These are phyloP conservation scores for Mortierella claussenii DNA, from an alignment of 192 early-diverging fungal genomes.

Conservation along the genomic window DNA sequence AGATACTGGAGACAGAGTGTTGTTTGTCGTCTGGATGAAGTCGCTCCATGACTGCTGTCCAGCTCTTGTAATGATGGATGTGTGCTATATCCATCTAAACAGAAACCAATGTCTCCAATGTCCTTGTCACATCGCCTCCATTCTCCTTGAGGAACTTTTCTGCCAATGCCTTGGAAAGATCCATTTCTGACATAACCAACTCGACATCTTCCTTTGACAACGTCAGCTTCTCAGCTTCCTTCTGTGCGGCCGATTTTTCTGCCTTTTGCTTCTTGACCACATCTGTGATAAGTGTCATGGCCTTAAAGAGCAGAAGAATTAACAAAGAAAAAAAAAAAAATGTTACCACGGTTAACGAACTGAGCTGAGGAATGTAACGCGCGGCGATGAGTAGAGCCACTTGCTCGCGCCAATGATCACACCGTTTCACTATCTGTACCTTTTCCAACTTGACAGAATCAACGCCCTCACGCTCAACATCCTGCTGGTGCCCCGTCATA, in stretches of 20 bases:
- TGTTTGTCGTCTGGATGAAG: too few species aligned
- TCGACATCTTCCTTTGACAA: conserved; percentile 65
- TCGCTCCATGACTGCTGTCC: too few species aligned
- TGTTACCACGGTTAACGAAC: too few species aligned
- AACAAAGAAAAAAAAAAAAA: conserved; percentile 8
- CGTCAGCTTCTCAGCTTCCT: conserved; percentile 58
- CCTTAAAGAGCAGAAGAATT: conserved; percentile 24
- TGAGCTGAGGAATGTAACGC: too few species aligned
- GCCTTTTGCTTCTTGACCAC: conserved; percentile 59
- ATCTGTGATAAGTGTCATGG: conserved; percentile 56
- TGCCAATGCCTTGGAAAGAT: conserved; percentile 57
- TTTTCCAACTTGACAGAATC: conserved; percentile 63
- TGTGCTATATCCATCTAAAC: conserved; percentile 15
- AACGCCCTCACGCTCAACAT: conserved; percentile 56
- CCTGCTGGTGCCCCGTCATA: conserved; percentile 60
- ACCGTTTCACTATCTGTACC: conserved; percentile 37
- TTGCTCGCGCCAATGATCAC: not conserved
- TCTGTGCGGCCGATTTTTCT: conserved; percentile 43
- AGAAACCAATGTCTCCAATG: conserved; percentile 51
- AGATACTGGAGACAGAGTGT: too few species aligned
- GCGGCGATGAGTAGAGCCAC: too few species aligned
- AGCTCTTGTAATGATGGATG: too few species aligned
- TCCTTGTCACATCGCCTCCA: conserved; percentile 57
- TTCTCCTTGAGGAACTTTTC: conserved; percentile 61
- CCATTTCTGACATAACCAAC: conserved; percentile 63